Base-by-base conservation (phyloP, 768 basidiomycete genomes). In the Dioszegia crocea region DNA sequence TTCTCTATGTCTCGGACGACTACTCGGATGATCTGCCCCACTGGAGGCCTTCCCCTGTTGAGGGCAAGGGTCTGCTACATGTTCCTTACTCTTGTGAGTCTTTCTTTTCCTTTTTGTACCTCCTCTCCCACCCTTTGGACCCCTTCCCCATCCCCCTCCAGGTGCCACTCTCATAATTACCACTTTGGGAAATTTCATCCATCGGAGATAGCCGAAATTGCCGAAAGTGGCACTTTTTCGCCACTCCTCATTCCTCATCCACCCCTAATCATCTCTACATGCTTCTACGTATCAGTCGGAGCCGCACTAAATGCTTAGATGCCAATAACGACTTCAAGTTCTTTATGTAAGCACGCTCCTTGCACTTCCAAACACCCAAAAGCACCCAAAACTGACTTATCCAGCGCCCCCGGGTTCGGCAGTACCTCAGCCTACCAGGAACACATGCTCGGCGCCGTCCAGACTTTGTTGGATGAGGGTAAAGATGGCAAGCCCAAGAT, bases 201-300 rank as follows among this genome's bases (percentile, higher is more conserved):
- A 5, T 41, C 40, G 40, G 19, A 33, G 33, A 33, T 33, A 14
- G n/a, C 17, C 41, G 44, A 16, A 41, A 41, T 41, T 41, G 5
- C 40, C 16, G 40, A 4, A 6, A 6, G 10, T 19, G 44, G 44
- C 19, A 45, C 19, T 45, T 45, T 26, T 14, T 26, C 44, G 19
- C 44, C 44, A 17, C 47, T 72, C 61, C 4, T 33, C 59, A 26
- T 65, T 67, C 57, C 53, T 63, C 51, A 63, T 65, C 44, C 33
- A 6, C 33, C 33, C 14, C 33, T 33, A 6, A 6, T 33, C 33
- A 14, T 45, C 44, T 43, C 9, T 45, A 23, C 44, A 45, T 45
- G 19, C 23, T 26, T 33, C 33, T 33, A 14, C 14, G 6, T 14
- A 29, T 2, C 16, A 12, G 29, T 30, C 3, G 9, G 29, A 30